These are phyloP conservation scores for Aspergillus sp. DNA, from an alignment of 2,329 filamentous ascomycete species.

Conservation along the genomic window DNA sequence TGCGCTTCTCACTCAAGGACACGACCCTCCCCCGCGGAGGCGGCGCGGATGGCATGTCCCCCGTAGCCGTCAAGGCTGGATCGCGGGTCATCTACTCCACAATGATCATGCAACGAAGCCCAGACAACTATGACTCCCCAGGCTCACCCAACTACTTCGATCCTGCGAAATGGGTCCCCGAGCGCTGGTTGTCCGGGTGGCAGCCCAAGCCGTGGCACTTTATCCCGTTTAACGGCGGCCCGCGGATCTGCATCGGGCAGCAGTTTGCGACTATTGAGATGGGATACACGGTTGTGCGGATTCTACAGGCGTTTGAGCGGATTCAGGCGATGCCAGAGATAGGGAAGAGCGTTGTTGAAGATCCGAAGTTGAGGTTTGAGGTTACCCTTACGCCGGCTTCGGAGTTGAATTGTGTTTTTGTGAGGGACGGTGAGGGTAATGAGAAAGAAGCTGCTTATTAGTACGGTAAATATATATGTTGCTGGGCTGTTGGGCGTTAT, in stretches of 20 bases:
- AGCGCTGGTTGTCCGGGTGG: conserved; percentile 53
- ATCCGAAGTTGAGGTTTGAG: conserved; percentile 38
- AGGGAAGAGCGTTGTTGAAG: conserved; percentile 34
- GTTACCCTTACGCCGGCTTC: conserved; percentile 39
- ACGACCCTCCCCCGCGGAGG: conserved; percentile 72
- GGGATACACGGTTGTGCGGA: conserved; percentile 49
- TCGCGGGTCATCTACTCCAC: conserved; percentile 53
- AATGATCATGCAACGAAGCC: conserved; percentile 53
- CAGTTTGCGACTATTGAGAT: conserved; percentile 62
- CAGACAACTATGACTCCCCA: conserved; percentile 49
- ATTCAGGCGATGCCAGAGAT: conserved; percentile 34
- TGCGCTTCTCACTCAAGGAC: conserved; percentile 69
- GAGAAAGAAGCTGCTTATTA: not conserved
- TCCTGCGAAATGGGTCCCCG: conserved; percentile 48
- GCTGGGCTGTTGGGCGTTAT: not conserved
- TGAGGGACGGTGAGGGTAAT: conserved; percentile 26
- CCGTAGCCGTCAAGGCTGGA: conserved; percentile 49
- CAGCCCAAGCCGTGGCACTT: conserved; percentile 56
- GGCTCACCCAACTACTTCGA: conserved; percentile 39
- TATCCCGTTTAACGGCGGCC: conserved; percentile 55
- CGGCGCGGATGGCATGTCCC: conserved; percentile 46
- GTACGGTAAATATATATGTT: not conserved
- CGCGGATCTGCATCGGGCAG: conserved; percentile 58
- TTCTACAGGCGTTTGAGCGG: conserved; percentile 43
- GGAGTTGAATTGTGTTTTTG: conserved; percentile 42